Conservation (phyloP, 257 asterid genomes). For the Linderniella brevidens region DNA sequence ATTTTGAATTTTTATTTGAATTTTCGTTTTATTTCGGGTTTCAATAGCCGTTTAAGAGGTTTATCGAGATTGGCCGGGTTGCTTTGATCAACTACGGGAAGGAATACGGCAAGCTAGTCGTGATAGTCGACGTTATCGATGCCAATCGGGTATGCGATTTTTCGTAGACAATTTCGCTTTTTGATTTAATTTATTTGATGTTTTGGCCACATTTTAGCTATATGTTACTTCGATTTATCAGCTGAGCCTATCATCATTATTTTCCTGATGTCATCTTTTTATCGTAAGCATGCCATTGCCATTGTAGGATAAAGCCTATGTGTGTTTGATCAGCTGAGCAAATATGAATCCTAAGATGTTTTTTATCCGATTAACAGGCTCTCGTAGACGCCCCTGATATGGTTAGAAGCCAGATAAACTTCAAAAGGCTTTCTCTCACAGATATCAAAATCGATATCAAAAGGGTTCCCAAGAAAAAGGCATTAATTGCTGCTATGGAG, state of each 20-base stretch:
- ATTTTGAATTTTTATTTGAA: too few relatives aligned
- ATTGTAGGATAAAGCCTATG: not conserved
- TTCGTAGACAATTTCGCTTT: not conserved
- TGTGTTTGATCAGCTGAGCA: not conserved
- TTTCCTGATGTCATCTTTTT: too few relatives aligned
- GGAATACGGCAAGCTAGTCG: conserved; percentile 81
- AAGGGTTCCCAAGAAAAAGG: conserved; percentile 69
- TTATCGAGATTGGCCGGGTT: conserved; percentile 87
- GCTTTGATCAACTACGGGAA: conserved; percentile 79
- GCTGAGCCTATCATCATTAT: too few relatives aligned
- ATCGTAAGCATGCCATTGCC: too few relatives aligned
- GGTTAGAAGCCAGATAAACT: conserved; percentile 85
- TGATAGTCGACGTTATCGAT: conserved; percentile 78
- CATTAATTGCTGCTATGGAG: conserved; percentile 84
- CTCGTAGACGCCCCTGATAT: conserved; percentile 89
- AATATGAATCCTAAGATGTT: not conserved
- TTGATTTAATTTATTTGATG: too few relatives aligned
- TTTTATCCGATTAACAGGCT: conserved; percentile 28
- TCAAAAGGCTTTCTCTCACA: conserved; percentile 81
- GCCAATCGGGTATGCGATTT: conserved; percentile 48
- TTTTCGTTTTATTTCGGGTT: too few relatives aligned
- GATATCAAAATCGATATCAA: conserved; percentile 81
- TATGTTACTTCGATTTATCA: not conserved
- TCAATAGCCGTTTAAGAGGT: conserved; percentile 88
- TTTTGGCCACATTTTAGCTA: not conserved